Evolutionary conservation across 2,329 filamentous ascomycete species (phyloP).

Genomic region (Calonectria hongkongensis): DNA sequence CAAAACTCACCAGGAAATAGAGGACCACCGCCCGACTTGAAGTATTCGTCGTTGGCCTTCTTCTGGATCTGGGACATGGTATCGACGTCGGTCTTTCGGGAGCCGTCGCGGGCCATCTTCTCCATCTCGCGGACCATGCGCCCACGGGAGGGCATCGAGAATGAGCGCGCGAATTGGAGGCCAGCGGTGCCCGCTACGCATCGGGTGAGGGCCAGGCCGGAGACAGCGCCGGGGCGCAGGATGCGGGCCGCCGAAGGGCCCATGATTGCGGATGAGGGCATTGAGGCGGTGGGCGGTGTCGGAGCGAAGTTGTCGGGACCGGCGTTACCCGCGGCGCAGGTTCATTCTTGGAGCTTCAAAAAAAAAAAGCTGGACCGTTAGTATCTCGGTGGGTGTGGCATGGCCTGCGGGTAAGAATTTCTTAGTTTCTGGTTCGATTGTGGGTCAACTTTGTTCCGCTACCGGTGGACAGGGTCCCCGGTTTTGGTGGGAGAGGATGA

Average conservation of each 20-base stretch:
- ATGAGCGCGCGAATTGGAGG: slow-evolving; percentile 53
- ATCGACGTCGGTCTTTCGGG: slow-evolving; percentile 52
- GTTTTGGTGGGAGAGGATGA: neutral
- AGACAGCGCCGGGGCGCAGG: slow-evolving; percentile 47
- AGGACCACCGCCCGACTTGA: slow-evolving; percentile 58
- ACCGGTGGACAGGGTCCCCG: neutral
- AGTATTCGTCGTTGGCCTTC: slow-evolving; percentile 58
- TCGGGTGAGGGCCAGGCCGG: slow-evolving; percentile 40
- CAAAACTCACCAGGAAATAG: slow-evolving; percentile 60
- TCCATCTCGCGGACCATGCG: slow-evolving; percentile 56
- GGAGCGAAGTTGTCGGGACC: slow-evolving; percentile 31
- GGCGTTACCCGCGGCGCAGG: slow-evolving; percentile 52
- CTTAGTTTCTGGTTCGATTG: slow-evolving; percentile 49
- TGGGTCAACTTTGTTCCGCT: slow-evolving; percentile 48
- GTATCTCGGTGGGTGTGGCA: slow-evolving; percentile 9
- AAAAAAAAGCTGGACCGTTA: slow-evolving; percentile 36
- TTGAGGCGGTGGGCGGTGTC: slow-evolving; percentile 28
- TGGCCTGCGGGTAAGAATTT: slow-evolving; percentile 50
- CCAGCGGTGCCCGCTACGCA: slow-evolving; percentile 47
- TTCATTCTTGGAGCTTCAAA: slow-evolving; percentile 50
- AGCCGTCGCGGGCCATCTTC: slow-evolving; percentile 48
- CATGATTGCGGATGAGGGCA: slow-evolving; percentile 47
- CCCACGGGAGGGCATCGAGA: slow-evolving; percentile 52
- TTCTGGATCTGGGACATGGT: slow-evolving; percentile 58
- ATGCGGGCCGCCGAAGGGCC: slow-evolving; percentile 44